Percentiles rank a stretch among this genome's conserved stretches.
Conservation (phyloP, 2,329 filamentous ascomycete species). For the Claviceps spartinae region DNA sequence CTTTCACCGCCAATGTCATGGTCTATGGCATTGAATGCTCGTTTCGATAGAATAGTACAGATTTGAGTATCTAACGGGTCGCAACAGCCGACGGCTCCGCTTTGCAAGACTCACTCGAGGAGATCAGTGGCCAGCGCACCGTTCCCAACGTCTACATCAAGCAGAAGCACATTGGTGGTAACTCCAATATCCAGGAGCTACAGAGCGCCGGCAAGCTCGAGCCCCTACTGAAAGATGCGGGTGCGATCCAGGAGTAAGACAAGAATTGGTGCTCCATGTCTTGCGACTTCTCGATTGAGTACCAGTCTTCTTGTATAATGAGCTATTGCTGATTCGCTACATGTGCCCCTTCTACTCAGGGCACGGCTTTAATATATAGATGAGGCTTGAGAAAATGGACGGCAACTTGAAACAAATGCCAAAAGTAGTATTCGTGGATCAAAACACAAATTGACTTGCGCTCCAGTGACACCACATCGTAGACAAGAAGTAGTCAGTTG, state of each 20-base stretch:
- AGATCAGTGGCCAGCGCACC: constrained; percentile 71
- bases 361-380: constrained; percentile 2
- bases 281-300: not conserved
- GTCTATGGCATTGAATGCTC: too few relatives aligned
- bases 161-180: constrained; percentile 87
- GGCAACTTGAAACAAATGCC: not conserved
- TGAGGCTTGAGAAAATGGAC: not conserved
- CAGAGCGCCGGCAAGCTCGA: constrained; percentile 30
- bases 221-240: constrained; percentile 27
- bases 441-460: not conserved
- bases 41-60: too few relatives aligned
- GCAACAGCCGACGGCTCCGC: constrained; percentile 60
- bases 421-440: not conserved
- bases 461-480: not conserved
- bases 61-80: not conserved
- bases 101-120: constrained; percentile 69
- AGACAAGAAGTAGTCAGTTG: not conserved
- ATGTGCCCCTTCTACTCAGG: not conserved
- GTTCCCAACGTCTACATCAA: constrained; percentile 94
- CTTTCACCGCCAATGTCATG: constrained; percentile 22
- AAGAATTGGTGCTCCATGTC: not conserved
- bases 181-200: constrained; percentile 65
- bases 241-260: constrained; percentile 29
- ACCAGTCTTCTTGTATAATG: not conserved
- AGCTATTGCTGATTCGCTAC: constrained; percentile 1